Evolutionary conservation across 495 filamentous ascomycete species (phyloP), one percentile per base, ranked within the genome.

Genomic region (Corynascus novoguineensis): DNA sequence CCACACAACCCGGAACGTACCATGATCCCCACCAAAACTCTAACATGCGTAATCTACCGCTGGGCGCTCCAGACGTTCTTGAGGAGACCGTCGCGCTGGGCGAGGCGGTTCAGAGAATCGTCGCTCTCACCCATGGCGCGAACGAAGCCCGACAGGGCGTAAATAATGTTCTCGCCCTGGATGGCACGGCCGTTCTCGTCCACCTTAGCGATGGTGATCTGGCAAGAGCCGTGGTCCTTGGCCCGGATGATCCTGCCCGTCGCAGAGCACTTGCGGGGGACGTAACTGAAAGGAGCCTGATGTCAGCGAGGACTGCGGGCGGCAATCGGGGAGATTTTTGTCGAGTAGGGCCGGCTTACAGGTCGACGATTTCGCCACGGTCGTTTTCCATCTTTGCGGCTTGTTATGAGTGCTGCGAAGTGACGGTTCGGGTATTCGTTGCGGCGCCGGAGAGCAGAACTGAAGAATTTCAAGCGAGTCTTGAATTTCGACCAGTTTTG

Each of bases 231-330:
- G 81, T 95, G 89, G 79, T 95, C 93, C 79, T 97, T 96, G 80
- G 93, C 89, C 82, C 96, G 96, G 85, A 97, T 96, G 84, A 97
- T 96, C 77, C 89, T 85, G 86, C 88, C 88, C 75, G 89, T 92
- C 69, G 89, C 89, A 75, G 83, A 87, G 87, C 89, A 92, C 84
- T 92, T 99, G 83, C 93, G 90, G 75, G 95, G 92, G 81, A 97
- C 90, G 83, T 97, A 97, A 75, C 90, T 96, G 72, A 60, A 67
- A 15, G 52, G 24, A 21, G 28, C 37, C 15, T 46, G 31, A 34
- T 54, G 51, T 61, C 57, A 61, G 62, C 57, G 55, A 28, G n/a
- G 34, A 37, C 14, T 38, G 38, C 31, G 34, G 27, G 11, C 15
- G 28, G 25, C 32, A 21, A 9, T 49, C 57, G 48, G n/a, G 46